Evolutionary conservation across 306 rosid species (phyloP).

Genomic region (Malus sieversii): DNA sequence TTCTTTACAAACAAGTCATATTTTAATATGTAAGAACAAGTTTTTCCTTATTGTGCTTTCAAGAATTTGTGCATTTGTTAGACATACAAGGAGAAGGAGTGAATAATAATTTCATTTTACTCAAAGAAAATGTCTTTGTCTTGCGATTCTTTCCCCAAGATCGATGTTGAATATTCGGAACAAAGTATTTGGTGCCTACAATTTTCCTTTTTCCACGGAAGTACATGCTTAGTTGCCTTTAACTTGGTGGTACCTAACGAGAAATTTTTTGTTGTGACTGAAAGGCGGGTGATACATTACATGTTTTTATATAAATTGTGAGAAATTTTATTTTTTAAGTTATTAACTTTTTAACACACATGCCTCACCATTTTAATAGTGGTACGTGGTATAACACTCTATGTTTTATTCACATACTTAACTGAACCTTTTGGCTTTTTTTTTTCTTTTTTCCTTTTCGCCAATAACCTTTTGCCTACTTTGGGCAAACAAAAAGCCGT

Average conservation of each 20-base stretch:
- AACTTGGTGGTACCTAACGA: neutral
- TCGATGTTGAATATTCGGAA: neutral
- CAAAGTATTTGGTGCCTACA: neutral
- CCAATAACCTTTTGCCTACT: neutral
- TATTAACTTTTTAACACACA: no score
- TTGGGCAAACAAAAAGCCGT: neutral
- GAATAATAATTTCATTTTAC: neutral
- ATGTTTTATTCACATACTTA: neutral
- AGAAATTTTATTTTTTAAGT: no score
- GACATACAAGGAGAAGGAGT: neutral
- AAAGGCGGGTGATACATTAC: no score
- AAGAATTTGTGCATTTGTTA: neutral
- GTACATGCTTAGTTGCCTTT: neutral
- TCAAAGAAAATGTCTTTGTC: neutral
- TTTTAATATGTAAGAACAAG: neutral
- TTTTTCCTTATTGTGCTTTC: neutral
- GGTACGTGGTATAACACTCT: accelerated
- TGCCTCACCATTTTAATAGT: no score
- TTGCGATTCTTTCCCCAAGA: neutral
- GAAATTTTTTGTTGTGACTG: no score
- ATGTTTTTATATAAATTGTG: no score
- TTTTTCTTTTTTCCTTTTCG: neutral
- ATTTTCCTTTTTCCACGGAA: no score
- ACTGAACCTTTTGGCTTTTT: neutral
- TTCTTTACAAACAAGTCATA: neutral